Conservation (phyloP, 1,139 yeast genomes). For the Geotrichum cucujoidarum region DNA sequence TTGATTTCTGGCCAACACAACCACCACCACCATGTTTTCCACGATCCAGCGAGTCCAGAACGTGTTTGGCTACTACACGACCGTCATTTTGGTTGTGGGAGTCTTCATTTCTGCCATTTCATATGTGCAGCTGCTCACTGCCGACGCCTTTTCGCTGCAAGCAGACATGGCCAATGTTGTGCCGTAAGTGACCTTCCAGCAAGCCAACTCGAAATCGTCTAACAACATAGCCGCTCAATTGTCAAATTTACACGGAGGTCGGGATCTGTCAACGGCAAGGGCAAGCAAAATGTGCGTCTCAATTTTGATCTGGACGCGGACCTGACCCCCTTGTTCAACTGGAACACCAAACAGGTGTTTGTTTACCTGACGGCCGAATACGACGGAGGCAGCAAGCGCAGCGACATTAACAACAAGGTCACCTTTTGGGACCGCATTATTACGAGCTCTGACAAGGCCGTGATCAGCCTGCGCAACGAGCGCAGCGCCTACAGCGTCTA, state of each 20-base stretch:
- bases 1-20: conserved; percentile 1
- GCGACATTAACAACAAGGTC: conserved; percentile 49
- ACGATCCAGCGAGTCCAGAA: conserved; percentile 27
- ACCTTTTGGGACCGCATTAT: conserved; percentile 91
- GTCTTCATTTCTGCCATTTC: conserved; percentile 31
- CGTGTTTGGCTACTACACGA: conserved; percentile 31
- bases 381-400: conserved; percentile 45
- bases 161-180: conserved; percentile 25
- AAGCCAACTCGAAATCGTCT: background rate
- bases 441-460: conserved; percentile 53
- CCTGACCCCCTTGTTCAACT: conserved; percentile 73
- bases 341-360: conserved; percentile 96
- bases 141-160: conserved; percentile 29
- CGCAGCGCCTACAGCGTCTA: conserved; percentile 80
- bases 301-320: conserved; percentile 68
- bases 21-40: conserved; percentile 16
- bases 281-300: conserved; percentile 75
- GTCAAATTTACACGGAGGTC: conserved; percentile 62
- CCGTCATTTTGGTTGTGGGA: conserved; percentile 30
- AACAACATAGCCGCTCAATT: conserved; percentile 17
- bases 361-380: conserved; percentile 87
- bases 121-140: conserved; percentile 29
- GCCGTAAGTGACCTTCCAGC: conserved; percentile 25
- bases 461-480: conserved; percentile 47
- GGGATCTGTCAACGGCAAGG: conserved; percentile 63